Evolutionary conservation across 2,329 filamentous ascomycete species (phyloP).

Genomic region (Cytospora chrysosperma): DNA sequence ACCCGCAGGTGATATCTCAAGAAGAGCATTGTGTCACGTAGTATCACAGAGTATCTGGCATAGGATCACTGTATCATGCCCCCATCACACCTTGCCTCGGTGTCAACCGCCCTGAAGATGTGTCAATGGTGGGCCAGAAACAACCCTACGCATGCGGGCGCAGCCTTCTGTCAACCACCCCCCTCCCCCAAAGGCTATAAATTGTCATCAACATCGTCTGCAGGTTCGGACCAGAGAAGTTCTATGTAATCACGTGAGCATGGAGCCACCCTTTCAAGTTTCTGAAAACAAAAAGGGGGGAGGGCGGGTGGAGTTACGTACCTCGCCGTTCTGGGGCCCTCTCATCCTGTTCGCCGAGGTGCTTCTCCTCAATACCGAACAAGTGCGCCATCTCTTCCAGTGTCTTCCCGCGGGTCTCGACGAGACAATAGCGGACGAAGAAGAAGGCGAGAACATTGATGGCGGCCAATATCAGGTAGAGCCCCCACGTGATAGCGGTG

Average conservation of each 20-base stretch:
- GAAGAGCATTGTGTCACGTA: too few species aligned
- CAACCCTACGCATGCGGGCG: not conserved
- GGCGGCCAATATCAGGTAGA: slow-evolving; percentile 30
- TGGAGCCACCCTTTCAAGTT: not conserved
- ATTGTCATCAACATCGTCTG: slow-evolving; percentile 4
- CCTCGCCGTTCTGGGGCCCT: slow-evolving; percentile 16
- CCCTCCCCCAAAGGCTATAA: not conserved
- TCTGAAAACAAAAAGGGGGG: not conserved
- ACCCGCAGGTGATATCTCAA: not conserved
- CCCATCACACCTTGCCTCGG: not conserved
- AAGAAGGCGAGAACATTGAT: slow-evolving; percentile 31
- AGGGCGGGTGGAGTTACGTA: slow-evolving; percentile 2
- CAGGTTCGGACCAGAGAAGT: slow-evolving; percentile 4
- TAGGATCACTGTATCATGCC: not conserved
- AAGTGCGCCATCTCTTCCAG: slow-evolving; percentile 32
- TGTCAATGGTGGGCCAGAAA: too few species aligned
- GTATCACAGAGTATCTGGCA: not conserved
- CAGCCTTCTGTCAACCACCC: not conserved
- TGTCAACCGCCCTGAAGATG: not conserved
- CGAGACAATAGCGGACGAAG: slow-evolving; percentile 31
- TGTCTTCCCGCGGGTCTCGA: slow-evolving; percentile 29
- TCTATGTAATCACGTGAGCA: not conserved
- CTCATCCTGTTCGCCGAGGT: not conserved
- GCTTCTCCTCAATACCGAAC: slow-evolving; percentile 28
- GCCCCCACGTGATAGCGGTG: slow-evolving; percentile 30